Base-by-base conservation (phyloP, 345 rosid species). In the Melastoma malabathricum region DNA sequence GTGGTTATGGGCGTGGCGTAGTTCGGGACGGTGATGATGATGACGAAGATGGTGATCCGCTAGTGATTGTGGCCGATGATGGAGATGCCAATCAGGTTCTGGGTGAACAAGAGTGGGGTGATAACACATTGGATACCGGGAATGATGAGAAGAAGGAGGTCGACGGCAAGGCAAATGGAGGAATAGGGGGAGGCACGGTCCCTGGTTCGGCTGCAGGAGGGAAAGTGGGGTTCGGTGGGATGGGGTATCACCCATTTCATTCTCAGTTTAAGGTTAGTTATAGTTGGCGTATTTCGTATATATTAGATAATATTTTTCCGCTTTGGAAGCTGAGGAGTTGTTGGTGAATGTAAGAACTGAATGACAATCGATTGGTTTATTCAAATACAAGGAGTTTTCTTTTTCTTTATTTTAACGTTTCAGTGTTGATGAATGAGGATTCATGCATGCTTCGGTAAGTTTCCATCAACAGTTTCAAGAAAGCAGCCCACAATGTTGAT, bases 261-360 rank as follows among this genome's bases (percentile, higher is more conserved):
- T 83, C 95, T 71, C 95, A 88, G 93, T 93, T 76, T 74, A 93
- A 93, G 99, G 99, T 93, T 82, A 88, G 99, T 86, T 72, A 56
- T 47, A 19, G 45, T 46, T 48, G 31, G 29, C 38, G 53, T 53
- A n/a, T 13, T 41, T 54, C 27, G 25, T 48, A 34, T 34, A 2
- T 6, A 34, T 34, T 34, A 34, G 41, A 8, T 9, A 34, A 34
- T 9, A 6, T 2, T 34, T 34, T 5, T 34, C 9, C 41, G 41
- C 12, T 34, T 34, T 34, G 41, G 12, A 34, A 34, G 41, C 12
- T 34, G 41, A 34, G 12, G 41, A 7, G 41, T 34, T 8, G 41
- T 2, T 34, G 41, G 12, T 22, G 25, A 34, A 34, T 34, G 41
- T 34, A 34, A 34, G 41, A 7, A 12, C 10, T 34, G 41, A 34